Evolutionary conservation across 257 asterid genomes (phyloP).

Genomic region (Solanum chiquidenum): DNA sequence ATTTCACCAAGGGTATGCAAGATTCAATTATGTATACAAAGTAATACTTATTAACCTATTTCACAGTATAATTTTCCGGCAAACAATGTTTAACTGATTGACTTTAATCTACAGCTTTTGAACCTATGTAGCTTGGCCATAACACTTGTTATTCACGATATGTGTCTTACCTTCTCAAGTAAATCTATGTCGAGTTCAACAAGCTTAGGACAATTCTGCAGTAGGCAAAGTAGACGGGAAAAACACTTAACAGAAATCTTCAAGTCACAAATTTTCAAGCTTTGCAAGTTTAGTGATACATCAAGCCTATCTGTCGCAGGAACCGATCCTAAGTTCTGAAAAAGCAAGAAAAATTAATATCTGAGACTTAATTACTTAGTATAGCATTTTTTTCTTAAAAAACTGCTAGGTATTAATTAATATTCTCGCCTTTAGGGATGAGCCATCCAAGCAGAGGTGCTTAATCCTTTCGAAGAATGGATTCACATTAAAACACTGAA

Average conservation of each 20-base stretch:
- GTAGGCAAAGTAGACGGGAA: not conserved
- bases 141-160: not conserved
- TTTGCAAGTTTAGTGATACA: not conserved
- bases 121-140: not conserved
- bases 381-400: not conserved
- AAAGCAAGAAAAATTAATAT: not conserved
- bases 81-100: not conserved
- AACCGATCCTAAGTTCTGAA: not conserved
- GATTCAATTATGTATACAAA: not conserved
- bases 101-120: not conserved
- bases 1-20: not conserved
- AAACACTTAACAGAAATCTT: not conserved
- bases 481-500: not conserved
- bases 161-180: not conserved
- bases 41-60: not conserved
- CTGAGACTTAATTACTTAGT: not conserved
- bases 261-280: not conserved
- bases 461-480: not conserved
- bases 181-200: not conserved
- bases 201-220: too few species aligned
- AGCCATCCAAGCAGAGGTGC: not conserved
- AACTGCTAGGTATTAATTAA: not conserved
- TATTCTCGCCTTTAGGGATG: not conserved
- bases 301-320: not conserved
- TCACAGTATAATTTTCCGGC: not conserved